Base-by-base conservation (phyloP, 2,329 filamentous ascomycete species). In the Fusarium palustre region DNA sequence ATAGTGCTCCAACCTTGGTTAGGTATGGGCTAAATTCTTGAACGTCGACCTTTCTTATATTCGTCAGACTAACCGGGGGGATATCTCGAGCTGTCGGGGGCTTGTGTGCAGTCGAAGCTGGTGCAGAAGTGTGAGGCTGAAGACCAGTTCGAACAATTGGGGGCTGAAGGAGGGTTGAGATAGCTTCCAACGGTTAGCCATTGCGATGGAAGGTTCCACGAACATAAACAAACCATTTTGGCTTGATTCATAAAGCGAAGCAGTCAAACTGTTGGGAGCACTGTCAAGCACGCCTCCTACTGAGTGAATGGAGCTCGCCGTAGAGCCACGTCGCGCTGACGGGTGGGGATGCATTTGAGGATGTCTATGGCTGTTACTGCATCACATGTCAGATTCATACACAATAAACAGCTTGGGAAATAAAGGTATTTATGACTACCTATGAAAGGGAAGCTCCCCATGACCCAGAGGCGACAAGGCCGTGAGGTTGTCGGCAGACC, bases 101-200 rank as follows among this genome's bases (percentile, higher is more conserved):
- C 72, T 91, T 95, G 75, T 96, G 92, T 16, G 90, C 84, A 73
- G 88, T 91, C n/a, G 88, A 88, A 11, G 82, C 79, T 3, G 92
- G 88, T 4, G 91, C 89, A 3, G 90, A 85, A 1, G 91, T 91
- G 78, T 97, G 91, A 24, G 94, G 92, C 56, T 94, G 85, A 50
- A 97, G 86, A 59, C 95, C 94, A 3, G 94, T 97, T 69, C 95
- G 89, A 59, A 97, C 89, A 71, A 97, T 97, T 5, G 95, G 93
- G 30, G 93, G 91, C 76, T 97, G 92, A 6, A 98, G 87, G n/a
- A 98, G 86, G 2, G 93, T 97, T 11, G 94, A 97, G 73, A 98
- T 98, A 66, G 96, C 92, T 93, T 48, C 54, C 50, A 38, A 52
- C 15, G 22, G 57, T 74, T 52, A 76, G 60, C 53, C 22, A 42